Percentiles rank a stretch among this genome's conserved stretches.
phyloP scores from a whole-genome alignment of 1,139 yeast species.

The Hyphopichia buzzinii region DNA sequence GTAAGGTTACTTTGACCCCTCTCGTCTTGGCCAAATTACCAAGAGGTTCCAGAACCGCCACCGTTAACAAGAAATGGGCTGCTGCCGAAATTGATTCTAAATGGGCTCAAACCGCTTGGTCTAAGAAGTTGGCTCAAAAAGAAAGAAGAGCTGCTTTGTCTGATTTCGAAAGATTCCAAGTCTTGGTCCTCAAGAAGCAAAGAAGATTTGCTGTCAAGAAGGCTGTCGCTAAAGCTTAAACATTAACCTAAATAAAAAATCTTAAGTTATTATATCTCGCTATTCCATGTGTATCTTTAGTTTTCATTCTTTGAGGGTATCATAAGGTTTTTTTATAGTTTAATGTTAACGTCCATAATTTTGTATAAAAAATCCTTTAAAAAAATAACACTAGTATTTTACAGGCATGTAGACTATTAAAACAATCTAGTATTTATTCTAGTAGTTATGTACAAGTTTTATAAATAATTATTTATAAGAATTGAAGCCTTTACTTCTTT shows the following conservation, averaged over 20 bases:
- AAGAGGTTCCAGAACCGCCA: constrained; percentile 89
- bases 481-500: constrained; percentile 11
- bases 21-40: constrained; percentile 80
- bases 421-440: neutral
- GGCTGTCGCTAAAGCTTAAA: constrained; percentile 77
- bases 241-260: constrained; percentile 10
- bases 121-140: constrained; percentile 95
- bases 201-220: constrained; percentile 93
- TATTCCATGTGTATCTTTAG: constrained; percentile 6
- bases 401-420: too few relatives aligned
- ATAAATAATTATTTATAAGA: neutral
- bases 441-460: neutral
- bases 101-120: constrained; percentile 96
- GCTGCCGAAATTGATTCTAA: constrained; percentile 84
- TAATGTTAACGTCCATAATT: constrained; percentile 27
- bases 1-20: constrained; percentile 90
- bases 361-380: constrained; percentile 1
- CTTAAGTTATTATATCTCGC: constrained; percentile 4
- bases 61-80: constrained; percentile 90
- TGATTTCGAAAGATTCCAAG: constrained; percentile 99
- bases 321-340: constrained; percentile 22
- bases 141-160: constrained; percentile 88
- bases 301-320: constrained; percentile 28
- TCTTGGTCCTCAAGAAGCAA: constrained; percentile 94
- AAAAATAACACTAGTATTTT: too few relatives aligned